Conservation (phyloP, 2,329 filamentous ascomycete genomes). For the Fusarium sp. region DNA sequence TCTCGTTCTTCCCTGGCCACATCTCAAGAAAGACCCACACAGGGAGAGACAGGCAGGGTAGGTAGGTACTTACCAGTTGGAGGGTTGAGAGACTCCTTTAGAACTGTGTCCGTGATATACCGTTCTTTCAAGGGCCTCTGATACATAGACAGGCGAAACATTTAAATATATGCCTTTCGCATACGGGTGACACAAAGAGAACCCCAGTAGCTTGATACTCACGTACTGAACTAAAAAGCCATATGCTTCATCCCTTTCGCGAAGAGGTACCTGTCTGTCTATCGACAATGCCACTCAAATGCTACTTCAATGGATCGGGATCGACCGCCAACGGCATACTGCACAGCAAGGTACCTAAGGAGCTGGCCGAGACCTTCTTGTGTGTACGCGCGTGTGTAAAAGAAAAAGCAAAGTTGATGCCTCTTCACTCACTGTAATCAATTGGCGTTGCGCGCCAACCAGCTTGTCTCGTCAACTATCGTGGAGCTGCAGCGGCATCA, state of each 20-base stretch:
- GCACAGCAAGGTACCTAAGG: constrained; percentile 1
- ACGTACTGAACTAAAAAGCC: not conserved
- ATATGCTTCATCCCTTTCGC: not conserved
- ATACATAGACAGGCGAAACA: not conserved
- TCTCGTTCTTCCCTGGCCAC: not conserved
- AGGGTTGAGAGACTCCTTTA: constrained; percentile 3
- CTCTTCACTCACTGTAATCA: constrained; percentile 1
- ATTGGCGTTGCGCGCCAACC: constrained; percentile 31
- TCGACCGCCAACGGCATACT: constrained; percentile 24
- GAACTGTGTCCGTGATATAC: constrained; percentile 7
- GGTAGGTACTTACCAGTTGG: not conserved
- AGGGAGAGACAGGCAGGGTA: not conserved
- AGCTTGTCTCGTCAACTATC: constrained; percentile 23
- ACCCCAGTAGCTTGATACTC: not conserved
- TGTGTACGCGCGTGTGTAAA: not conserved
- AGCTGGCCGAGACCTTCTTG: constrained; percentile 17
- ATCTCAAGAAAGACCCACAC: constrained; percentile 10
- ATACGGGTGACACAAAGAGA: not conserved
- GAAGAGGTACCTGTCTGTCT: not conserved
- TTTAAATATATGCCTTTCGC: not conserved
- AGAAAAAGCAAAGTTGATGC: constrained; percentile 27
- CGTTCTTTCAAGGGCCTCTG: not conserved
- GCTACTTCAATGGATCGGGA: constrained; percentile 12
- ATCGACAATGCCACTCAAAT: constrained; percentile 1
- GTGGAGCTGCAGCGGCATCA: constrained; percentile 21